Evolutionary conservation across 2,329 filamentous ascomycete genomes (phyloP), one percentile per base, ranked within the genome.

Genomic region (Talaromyces sp.): DNA sequence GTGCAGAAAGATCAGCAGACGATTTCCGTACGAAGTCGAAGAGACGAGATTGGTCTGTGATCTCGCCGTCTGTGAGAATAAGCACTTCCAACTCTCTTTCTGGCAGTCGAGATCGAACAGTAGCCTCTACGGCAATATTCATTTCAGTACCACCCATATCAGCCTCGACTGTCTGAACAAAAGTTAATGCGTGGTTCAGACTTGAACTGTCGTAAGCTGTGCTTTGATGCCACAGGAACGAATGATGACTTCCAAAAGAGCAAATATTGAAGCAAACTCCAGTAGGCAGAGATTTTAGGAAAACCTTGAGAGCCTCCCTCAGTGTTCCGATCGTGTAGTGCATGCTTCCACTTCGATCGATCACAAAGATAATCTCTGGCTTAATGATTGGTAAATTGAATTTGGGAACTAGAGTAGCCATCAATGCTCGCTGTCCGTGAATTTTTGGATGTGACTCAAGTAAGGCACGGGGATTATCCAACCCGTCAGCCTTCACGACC

Each of bases 291-390:
- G 81, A 83, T 60, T 84, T 84, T 19, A 86, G 63, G 60, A 86
- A 85, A 33, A 84, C 76, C 20, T 75, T 75, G 54, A 86, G 71
- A 3, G 83, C 81, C 9, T 77, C 71, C 40, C 75, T 69, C 4
- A 82, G 70, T 0, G 80, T 72, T 1, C 46, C 50, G 6, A 84
- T 84, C 41, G 80, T 82, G 32, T 66, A 65, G 3, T 35, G 4
- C 75, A 81, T 81, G 33, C 85, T 88, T 0, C 86, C 87, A 51
- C 86, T 89, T 47, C 87, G 81, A 66, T 91, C 88, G 50, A 85
- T 87, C 4, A 91, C 73, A 59, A 91, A 90, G 16, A 91, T 82
- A 19, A 91, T 80, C 65, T 91, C 88, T 0, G 80, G 80, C 16
- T 69, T 72, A 8, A 79, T 75, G 0, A 78, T 65, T 0, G 83